Evolutionary conservation across 1,139 yeast species (phyloP).

Genomic region (Yamadazyma dushanensis): DNA sequence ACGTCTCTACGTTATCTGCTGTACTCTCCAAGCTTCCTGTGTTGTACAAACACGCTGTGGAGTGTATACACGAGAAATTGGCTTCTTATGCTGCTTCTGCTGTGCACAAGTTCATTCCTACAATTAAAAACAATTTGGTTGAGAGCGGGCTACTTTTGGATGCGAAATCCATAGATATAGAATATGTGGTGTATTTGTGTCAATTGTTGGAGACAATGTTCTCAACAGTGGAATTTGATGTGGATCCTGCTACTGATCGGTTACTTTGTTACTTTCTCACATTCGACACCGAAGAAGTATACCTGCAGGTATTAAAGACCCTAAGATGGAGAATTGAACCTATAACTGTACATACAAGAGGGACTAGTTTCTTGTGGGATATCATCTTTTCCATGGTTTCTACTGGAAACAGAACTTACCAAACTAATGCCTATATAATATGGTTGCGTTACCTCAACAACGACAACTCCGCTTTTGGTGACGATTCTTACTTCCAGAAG

Average conservation of each 20-base stretch:
- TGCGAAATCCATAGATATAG: conserved; percentile 2
- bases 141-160: conserved; percentile 3
- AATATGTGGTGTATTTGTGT: conserved; percentile 13
- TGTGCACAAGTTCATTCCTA: conserved; percentile 23
- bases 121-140: conserved; percentile 13
- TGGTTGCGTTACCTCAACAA: conserved; percentile 54
- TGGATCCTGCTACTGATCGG: conserved; percentile 11
- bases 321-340: conserved; percentile 50
- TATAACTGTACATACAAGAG: conserved; percentile 23
- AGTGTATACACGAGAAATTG: conserved; percentile 15
- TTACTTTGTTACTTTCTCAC: conserved; percentile 14
- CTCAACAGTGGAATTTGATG: conserved; percentile 2
- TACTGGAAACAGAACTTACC: conserved; percentile 30
- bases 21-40: conserved; percentile 18
- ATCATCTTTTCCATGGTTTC: conserved; percentile 37
- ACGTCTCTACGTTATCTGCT: conserved; percentile 17
- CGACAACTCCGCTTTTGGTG: conserved; percentile 16
- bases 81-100: conserved; percentile 16
- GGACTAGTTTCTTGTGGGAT: conserved; percentile 41
- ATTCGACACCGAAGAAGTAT: conserved; percentile 27
- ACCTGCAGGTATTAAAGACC: conserved; percentile 34
- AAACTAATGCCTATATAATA: conserved; percentile 47
- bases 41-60: conserved; percentile 20
- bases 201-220: conserved; percentile 13
- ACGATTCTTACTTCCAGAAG: conserved; percentile 27